Evolutionary conservation across 1,139 yeast genomes (phyloP), one percentile per base, ranked within the genome.

Genomic region (Hyphopichia buzzinii): DNA sequence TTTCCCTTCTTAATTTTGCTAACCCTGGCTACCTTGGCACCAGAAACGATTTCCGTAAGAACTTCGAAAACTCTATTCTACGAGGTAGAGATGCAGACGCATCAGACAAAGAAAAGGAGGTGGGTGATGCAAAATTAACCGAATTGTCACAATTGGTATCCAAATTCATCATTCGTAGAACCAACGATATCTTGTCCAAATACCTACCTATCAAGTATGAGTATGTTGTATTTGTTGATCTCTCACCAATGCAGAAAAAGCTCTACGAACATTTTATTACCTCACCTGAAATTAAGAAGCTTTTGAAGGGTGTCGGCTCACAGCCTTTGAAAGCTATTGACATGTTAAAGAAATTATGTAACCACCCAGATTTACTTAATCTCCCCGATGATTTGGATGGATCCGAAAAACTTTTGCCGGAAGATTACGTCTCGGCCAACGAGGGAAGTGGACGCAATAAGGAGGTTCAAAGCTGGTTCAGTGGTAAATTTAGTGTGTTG

Each of bases 141-240:
- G 90, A 85, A 49, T 66, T 92, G 38, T 81, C 94, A 0, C 77
- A 72, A 22, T 57, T 89, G 35, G 99, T 94, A 2, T 86, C 92
- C 30, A 84, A 82, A 48, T 89, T 90, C 55, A 92, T 94, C 56
- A 94, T 92, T 42, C 77, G 99, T 55, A 80, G 99, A 55, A 90
- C 98, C 0, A 92, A 92, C 62, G 98, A 94, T 60, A 87, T 92
- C 48, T 69, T 92, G 41, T 84, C 97, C 30, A 92, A 92, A 60
- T 92, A 92, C 54, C 69, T 92, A 39, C 98, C 98, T 0, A 87
- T 94, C 46, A 92, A 92, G 58, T 90, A 89, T 57, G 99, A 92
- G 57, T 96, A 92, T 59, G 98, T 92, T 29, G 83, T 92, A 12
- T 92, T 92, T 57, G 90, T 95, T 39, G 84, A 83, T 22, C 66